A percentile compares a stretch with the other conserved stretches of the same genome.
Evolutionary conservation across 2,329 filamentous ascomycete species (phyloP).

Genomic region (Hirsutella minnesotensis): DNA sequence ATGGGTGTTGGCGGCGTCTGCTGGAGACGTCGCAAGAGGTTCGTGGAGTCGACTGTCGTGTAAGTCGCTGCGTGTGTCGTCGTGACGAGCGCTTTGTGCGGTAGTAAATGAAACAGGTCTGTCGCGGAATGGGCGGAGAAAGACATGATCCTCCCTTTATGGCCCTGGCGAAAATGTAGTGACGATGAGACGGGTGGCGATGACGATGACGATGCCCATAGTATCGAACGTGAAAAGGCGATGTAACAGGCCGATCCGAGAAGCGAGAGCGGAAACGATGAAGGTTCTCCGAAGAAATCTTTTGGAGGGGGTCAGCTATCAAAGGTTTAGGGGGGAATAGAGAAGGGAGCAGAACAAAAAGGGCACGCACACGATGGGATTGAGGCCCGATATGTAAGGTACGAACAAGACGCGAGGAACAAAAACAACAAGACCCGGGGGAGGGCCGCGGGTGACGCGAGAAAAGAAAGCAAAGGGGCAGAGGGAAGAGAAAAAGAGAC

Average conservation of each 20-base stretch:
- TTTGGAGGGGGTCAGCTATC: too few relatives aligned
- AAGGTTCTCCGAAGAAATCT: too few relatives aligned
- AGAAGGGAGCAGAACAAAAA: not conserved
- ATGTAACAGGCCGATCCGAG: not conserved
- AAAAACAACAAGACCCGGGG: not conserved
- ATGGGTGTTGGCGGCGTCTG: too few relatives aligned
- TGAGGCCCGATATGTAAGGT: too few relatives aligned
- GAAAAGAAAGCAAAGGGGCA: not conserved
- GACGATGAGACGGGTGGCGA: constrained; percentile 10
- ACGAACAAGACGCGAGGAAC: not conserved
- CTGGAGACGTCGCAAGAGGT: too few relatives aligned
- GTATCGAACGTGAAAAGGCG: not conserved
- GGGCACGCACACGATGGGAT: not conserved
- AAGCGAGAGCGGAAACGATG: not conserved
- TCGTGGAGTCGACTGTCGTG: not conserved
- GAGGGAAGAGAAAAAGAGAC: not conserved
- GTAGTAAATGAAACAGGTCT: not conserved
- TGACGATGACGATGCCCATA: constrained; percentile 9
- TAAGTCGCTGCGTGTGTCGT: not conserved
- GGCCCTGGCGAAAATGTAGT: constrained; percentile 20
- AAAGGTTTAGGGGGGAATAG: not conserved
- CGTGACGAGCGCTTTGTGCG: not conserved
- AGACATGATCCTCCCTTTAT: constrained; percentile 17
- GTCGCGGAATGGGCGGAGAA: not conserved
- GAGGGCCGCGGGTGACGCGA: not conserved